Conservation (phyloP, 2,329 filamentous ascomycete genomes). For the Chalara sp. region DNA sequence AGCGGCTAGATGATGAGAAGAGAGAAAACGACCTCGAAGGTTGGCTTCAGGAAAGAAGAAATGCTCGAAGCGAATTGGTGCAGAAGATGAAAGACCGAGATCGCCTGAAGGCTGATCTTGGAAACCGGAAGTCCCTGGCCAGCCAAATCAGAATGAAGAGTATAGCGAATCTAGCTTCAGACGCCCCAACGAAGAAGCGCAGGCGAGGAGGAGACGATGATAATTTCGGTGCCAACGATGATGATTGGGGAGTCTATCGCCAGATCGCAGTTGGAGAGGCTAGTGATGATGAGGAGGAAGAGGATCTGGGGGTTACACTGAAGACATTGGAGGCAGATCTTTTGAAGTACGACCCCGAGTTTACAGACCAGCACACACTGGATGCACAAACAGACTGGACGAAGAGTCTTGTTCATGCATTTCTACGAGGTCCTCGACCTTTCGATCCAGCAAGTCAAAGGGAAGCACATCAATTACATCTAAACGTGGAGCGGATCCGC, state of each 20-base stretch:
- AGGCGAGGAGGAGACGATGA: conserved; percentile 87
- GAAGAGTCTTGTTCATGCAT: conserved; percentile 83
- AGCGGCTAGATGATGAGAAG: conserved; percentile 75
- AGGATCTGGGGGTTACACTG: conserved; percentile 69
- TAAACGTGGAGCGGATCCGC: conserved; percentile 93
- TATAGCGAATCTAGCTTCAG: conserved; percentile 90
- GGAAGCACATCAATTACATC: conserved; percentile 80
- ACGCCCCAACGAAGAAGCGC: conserved; percentile 77
- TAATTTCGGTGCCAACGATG: conserved; percentile 93
- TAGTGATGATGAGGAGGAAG: conserved; percentile 88
- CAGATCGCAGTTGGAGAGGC: conserved; percentile 79
- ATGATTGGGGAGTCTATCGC: conserved; percentile 96
- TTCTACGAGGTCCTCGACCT: conserved; percentile 78
- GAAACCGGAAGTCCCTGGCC: conserved; percentile 92
- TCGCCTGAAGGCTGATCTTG: conserved; percentile 85
- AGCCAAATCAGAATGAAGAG: conserved; percentile 98
- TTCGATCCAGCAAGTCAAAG: conserved; percentile 75
- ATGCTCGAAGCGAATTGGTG: conserved; percentile 62
- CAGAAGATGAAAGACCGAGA: conserved; percentile 91
- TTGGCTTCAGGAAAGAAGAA: conserved; percentile 80
- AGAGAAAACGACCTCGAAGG: conserved; percentile 76
- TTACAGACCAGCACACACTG: conserved; percentile 86
- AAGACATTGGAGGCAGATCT: conserved; percentile 78
- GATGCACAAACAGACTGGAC: conserved; percentile 95
- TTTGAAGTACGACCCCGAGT: conserved; percentile 77